phyloP scores from a whole-genome alignment of 257 asterid species.

The Primulina eburnea region DNA sequence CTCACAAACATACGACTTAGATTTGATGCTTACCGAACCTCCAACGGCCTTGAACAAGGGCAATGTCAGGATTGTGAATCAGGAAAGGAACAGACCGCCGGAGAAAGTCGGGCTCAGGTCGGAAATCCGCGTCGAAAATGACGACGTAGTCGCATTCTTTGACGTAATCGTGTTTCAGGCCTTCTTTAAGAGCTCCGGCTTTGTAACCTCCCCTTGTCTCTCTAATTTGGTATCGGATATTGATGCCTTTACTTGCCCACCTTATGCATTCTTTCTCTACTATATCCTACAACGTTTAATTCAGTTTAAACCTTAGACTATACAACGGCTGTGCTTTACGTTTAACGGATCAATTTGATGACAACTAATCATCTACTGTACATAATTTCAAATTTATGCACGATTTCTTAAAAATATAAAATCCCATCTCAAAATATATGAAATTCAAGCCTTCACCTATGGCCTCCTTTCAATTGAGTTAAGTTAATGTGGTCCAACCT shows the following conservation, averaged over 20 bases:
- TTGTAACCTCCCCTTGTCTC: slow-evolving; percentile 84
- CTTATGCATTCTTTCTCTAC: slow-evolving; percentile 85
- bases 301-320: not conserved
- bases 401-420: too few relatives aligned
- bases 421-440: too few relatives aligned
- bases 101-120: slow-evolving; percentile 93
- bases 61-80: slow-evolving; percentile 65
- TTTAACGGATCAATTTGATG: not conserved
- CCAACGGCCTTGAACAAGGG: slow-evolving; percentile 96
- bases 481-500: not conserved
- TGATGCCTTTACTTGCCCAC: slow-evolving; percentile 87
- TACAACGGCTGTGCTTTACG: not conserved
- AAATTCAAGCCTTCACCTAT: too few relatives aligned
- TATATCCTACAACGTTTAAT: slow-evolving; percentile 58
- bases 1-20: not conserved
- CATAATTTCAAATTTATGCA: not conserved
- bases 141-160: slow-evolving; percentile 79
- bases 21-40: slow-evolving; percentile 63
- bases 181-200: slow-evolving; percentile 98
- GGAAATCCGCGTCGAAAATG: slow-evolving; percentile 90
- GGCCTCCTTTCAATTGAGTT: not conserved
- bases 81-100: slow-evolving; percentile 78
- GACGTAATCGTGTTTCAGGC: slow-evolving; percentile 67
- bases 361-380: not conserved
- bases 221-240: slow-evolving; percentile 76